A percentile compares a stretch with the other conserved stretches of the same genome.
Conservation (phyloP, 2,329 filamentous ascomycete genomes). For the Keithomyces neogunnii region DNA sequence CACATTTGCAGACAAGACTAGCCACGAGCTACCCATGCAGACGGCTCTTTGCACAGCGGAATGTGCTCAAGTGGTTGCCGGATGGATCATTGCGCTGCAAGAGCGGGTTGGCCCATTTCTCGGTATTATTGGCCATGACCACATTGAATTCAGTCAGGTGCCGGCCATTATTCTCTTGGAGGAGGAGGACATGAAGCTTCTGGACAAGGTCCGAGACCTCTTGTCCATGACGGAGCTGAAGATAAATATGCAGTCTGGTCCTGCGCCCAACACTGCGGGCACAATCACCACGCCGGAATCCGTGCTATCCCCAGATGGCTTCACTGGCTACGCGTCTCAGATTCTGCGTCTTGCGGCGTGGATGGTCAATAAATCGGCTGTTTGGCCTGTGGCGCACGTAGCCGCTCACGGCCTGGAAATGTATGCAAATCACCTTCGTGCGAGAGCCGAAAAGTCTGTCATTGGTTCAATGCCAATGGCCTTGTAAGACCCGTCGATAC, state of each 20-base stretch:
- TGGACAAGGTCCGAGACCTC: constrained; percentile 76
- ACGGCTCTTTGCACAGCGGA: constrained; percentile 90
- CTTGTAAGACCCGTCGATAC: background rate
- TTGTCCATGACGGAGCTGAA: constrained; percentile 71
- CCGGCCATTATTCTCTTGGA: constrained; percentile 86
- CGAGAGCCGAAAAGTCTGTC: constrained; percentile 44
- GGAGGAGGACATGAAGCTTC: constrained; percentile 79
- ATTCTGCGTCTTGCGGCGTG: constrained; percentile 77
- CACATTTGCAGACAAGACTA: constrained; percentile 76
- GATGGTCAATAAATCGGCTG: constrained; percentile 79
- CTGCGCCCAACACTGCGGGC: constrained; percentile 23
- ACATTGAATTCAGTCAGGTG: constrained; percentile 69
- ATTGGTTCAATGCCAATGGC: constrained; percentile 26
- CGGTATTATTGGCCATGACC: constrained; percentile 76
- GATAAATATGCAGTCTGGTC: constrained; percentile 39
- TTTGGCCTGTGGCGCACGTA: constrained; percentile 67
- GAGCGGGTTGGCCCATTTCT: constrained; percentile 87
- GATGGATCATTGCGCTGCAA: constrained; percentile 90
- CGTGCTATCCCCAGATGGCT: constrained; percentile 45
- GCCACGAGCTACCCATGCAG: constrained; percentile 79
- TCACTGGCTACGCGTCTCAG: constrained; percentile 75
- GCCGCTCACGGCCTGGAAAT: constrained; percentile 48
- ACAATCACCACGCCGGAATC: constrained; percentile 44
- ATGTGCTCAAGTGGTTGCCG: constrained; percentile 85
- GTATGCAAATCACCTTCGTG: constrained; percentile 43